Evolutionary conservation across 228 moss, liverwort and hornwort genomes (phyloP).

Genomic region (Sphagnum magellanicum): DNA sequence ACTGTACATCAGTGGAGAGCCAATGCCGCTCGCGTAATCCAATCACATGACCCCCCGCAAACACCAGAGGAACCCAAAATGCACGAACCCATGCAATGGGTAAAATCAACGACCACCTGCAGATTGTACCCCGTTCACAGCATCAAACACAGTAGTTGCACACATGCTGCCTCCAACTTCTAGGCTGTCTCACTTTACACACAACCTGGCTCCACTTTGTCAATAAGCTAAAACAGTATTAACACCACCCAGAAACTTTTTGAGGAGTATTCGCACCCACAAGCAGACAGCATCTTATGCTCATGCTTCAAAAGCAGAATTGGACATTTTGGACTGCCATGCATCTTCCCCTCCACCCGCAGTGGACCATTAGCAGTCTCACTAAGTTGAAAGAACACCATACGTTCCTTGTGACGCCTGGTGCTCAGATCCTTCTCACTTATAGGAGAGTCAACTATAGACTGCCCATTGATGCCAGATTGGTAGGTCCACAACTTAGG

Average conservation of each 20-base stretch:
- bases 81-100: conserved; percentile 85
- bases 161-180: not conserved
- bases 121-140: conserved; percentile 6
- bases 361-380: conserved; percentile 5
- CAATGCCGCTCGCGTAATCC: conserved; percentile 89
- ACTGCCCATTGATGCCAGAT: conserved; percentile 8
- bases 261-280: conserved; percentile 36
- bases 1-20: conserved; percentile 75
- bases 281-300: conserved; percentile 18
- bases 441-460: conserved; percentile 15
- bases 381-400: conserved; percentile 30
- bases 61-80: conserved; percentile 92
- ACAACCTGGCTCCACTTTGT: no score
- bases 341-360: conserved; percentile 4
- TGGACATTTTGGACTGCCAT: conserved; percentile 37
- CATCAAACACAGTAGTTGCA: not conserved
- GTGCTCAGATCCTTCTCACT: conserved; percentile 61
- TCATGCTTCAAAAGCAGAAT: conserved; percentile 62
- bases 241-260: conserved; percentile 1
- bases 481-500: conserved; percentile 41
- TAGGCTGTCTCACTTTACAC: not conserved
- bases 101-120: conserved; percentile 80
- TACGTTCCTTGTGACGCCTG: conserved; percentile 50
- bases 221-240: not conserved
- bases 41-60: conserved; percentile 89